Evolutionary conservation across 176 grass and related monocot genomes (phyloP), one percentile per base, ranked within the genome.

Genomic region (Typha latifolia): DNA sequence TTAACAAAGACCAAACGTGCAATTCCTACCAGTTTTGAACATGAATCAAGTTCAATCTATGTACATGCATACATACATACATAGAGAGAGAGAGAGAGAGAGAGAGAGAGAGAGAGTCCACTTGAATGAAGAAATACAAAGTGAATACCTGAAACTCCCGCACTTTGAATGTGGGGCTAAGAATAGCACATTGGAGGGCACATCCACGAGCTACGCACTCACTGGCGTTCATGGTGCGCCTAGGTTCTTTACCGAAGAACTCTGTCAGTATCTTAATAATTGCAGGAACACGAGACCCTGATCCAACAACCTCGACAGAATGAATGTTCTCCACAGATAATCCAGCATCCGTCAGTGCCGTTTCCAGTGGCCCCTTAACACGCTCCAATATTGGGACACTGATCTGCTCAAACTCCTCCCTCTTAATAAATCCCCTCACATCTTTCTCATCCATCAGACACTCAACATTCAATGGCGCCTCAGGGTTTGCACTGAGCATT

Each of bases 141-240:
- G 6, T 21, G 12, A 12, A 59, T 83, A 96, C 92, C 92, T 96
- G 87, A 65, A 96, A 96, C 3, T 91, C 92, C 14, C 92, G 80
- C 18, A 96, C 92, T 91, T 84, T 96, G 57, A 96, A 96, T 43
- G 92, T 96, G 62, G 92, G 92, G 66, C 92, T 96, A 24, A 91
- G 87, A 49, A 96, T 88, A 53, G 91, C 91, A 84, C 91, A 96
- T 31, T 96, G 79, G 47, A 97, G 85, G 61, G 85, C 75, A 18
- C 93, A 97, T 13, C 92, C 91, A 4, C 82, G 59, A 3, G 91
- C 91, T 4, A 96, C 88, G 78, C 92, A 91, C 64, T 96, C 92
- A 49, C 84, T 96, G n/a, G 92, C 92, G 72, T 96, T 96, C 92
- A 96, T 88, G 0, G 92, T 88, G 32, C 91, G 71, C 49, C 84